phyloP scores from a whole-genome alignment of 2,329 filamentous ascomycete species.

The Pseudogymnoascus sp. region DNA sequence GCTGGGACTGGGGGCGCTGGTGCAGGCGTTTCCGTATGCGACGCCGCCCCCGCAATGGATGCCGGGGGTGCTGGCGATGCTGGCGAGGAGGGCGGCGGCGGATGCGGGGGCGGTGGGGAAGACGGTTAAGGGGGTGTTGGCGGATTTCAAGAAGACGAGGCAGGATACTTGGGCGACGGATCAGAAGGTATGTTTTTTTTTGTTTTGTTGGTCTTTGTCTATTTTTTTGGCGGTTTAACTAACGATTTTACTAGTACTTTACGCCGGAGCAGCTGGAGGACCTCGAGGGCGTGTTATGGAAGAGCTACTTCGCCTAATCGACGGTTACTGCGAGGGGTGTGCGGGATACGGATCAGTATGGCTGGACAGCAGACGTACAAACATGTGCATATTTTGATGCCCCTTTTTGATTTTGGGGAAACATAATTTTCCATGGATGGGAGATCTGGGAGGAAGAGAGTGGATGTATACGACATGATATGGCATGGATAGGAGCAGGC shows the following conservation, averaged over 20 bases:
- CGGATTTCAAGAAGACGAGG: slow-evolving; percentile 98
- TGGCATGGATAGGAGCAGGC: background rate
- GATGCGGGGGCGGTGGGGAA: slow-evolving; percentile 91
- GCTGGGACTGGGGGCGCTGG: slow-evolving; percentile 77
- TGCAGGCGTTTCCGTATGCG: slow-evolving; percentile 93
- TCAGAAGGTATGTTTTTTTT: slow-evolving; percentile 67
- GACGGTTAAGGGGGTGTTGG: slow-evolving; percentile 85
- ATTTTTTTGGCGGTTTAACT: slow-evolving; percentile 19
- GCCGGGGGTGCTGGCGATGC: slow-evolving; percentile 77
- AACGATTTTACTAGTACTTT: slow-evolving; percentile 54
- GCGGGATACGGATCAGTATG: background rate
- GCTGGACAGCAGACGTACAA: background rate
- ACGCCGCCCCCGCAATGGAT: slow-evolving; percentile 90
- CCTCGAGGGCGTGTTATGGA: slow-evolving; percentile 93
- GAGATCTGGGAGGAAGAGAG: background rate
- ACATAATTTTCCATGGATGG: background rate
- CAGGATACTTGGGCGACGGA: slow-evolving; percentile 98
- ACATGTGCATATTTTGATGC: slow-evolving; percentile 8
- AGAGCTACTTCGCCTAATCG: slow-evolving; percentile 77
- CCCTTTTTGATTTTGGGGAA: background rate
- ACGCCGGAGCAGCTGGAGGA: slow-evolving; percentile 89
- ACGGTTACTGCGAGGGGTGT: background rate
- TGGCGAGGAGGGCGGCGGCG: slow-evolving; percentile 76
- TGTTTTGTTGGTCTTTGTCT: background rate
- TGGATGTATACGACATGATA: background rate